Evolutionary conservation across 73 alveolate species (phyloP), one percentile per base, ranked within the genome.

Genomic region (Tetrahymena borealis): DNA sequence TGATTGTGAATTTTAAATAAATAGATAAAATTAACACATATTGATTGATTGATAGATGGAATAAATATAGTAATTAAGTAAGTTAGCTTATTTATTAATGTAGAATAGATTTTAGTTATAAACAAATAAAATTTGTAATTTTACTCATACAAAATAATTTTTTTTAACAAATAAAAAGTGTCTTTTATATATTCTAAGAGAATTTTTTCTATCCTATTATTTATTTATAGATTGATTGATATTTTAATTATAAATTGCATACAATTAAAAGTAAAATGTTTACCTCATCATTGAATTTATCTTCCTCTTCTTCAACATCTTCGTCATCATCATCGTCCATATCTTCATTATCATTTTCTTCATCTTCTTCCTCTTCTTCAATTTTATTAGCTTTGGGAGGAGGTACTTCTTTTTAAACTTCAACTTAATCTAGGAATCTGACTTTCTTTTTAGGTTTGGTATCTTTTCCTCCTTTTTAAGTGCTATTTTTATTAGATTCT

Each of bases 291-390:
- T 79, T 79, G n/a, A 36, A 79, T 79, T 79, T 79, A n/a, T 36
- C 91, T 79, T 92, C 94, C 38, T 91, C 94, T 24, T 42, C 79
- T 32, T 15, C 38, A 13, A 33, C 94, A 32, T 35, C 77, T 78
- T 91, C 79, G 8, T 78, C 85, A 91, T 91, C 41, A 32, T 78
- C 92, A 16, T 78, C 94, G 8, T 91, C 94, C 8, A 78, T 85
- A 13, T 41, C 78, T 15, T 38, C 35, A 32, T 32, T 40, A 20
- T 91, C 91, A 41, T 91, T 91, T 40, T 39, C 90, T 31, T 91
- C 95, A 28, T 79, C 90, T 24, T 92, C 90, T 39, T 93, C 93
- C 28, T 79, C 93, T 0, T 32, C 95, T 15, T 85, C 95, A 13
- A 24, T 13, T 60, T 60, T 60, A 60, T 18, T 60, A n/a, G 85